Base-by-base conservation (phyloP, 1,284 basidiomycete genomes). In the Rhodotorula sp. region DNA sequence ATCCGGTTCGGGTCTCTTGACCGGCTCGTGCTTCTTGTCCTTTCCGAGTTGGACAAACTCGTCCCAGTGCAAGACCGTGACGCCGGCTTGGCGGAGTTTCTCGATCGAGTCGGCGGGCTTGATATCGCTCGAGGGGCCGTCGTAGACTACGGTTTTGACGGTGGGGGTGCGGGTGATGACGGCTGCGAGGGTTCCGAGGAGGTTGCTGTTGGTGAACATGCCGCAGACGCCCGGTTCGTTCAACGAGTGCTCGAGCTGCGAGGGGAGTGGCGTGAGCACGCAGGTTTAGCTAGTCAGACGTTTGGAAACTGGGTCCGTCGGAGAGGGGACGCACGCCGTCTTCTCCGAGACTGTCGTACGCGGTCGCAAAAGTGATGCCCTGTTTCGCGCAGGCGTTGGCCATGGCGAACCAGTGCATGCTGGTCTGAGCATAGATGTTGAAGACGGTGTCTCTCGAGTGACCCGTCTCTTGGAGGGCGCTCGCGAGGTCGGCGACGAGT, bases 271-370 rank as follows among this genome's bases (percentile, higher is more conserved):
- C 54, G 6, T 15, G 42, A 24, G 57, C 10, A n/a, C 33, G 61
- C 6, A 37, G 26, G 6, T 57, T 29, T n/a, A 49, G 26, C 18
- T 37, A 30, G 17, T 29, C n/a, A n/a, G 7, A 46, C 29, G 2
- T 1, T 26, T 6, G 15, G n/a, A n/a, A 24, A 17, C 10, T 53
- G n/a, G n/a, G n/a, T 26, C 26, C 20, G 24, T 6, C 20, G 24
- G 24, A 53, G n/a, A 15, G 24, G 3, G 30, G 17, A 64, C 70
- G 45, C 30, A 72, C 62, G 62, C 82, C 83, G 26, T 83, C 81
- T 48, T 82, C 80, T 22, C 95, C 95, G 53, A 99, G 89, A 1
- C 94, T 96, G 80, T 98, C 95, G 82, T 99, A 99, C 1, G 95
- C 95, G 1, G 95, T 98, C 14, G 93, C 95, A 77, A 97, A 93